Evolutionary conservation across 352 stramenopile species (phyloP).

Genomic region (Phytopythium ostracodes): DNA sequence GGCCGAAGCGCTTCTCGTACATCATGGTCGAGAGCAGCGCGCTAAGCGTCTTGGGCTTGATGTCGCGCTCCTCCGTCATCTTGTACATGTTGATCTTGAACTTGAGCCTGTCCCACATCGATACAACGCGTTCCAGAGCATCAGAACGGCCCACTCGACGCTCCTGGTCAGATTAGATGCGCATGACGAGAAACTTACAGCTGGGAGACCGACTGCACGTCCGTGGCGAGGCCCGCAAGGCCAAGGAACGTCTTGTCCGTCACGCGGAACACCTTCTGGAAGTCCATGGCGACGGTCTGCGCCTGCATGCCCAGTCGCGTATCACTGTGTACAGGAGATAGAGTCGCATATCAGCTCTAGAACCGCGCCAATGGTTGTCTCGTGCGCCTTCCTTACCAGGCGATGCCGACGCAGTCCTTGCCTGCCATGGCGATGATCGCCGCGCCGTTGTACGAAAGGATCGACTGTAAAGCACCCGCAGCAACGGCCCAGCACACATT

Average conservation of each 20-base stretch:
- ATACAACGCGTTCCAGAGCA: background rate
- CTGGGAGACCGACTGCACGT: slow-evolving; percentile 97
- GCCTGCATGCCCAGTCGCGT: slow-evolving; percentile 95
- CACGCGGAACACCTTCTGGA: slow-evolving; percentile 99
- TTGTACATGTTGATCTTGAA: slow-evolving; percentile 98
- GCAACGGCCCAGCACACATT: background rate
- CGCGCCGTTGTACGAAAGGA: slow-evolving; percentile 97
- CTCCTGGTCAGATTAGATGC: too few species aligned
- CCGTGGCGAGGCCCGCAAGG: slow-evolving; percentile 95
- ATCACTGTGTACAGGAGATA: slow-evolving; percentile 65
- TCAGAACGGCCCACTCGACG: background rate
- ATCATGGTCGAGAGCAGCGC: slow-evolving; percentile 95
- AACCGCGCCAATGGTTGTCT: background rate
- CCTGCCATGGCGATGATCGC: slow-evolving; percentile 99
- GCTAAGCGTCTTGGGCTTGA: slow-evolving; percentile 97
- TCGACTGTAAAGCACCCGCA: slow-evolving; percentile 36
- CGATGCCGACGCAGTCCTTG: slow-evolving; percentile 99
- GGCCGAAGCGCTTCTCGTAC: slow-evolving; percentile 99
- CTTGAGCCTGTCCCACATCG: slow-evolving; percentile 50
- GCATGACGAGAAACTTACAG: slow-evolving; percentile 28
- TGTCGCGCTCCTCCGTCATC: slow-evolving; percentile 97
- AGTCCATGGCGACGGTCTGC: slow-evolving; percentile 97
- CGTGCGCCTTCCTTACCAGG: slow-evolving; percentile 48
- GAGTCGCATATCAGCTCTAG: background rate
- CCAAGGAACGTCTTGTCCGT: slow-evolving; percentile 95